Evolutionary conservation across 805 yeast genomes (phyloP).

Genomic region (Geotrichum ghanense): DNA sequence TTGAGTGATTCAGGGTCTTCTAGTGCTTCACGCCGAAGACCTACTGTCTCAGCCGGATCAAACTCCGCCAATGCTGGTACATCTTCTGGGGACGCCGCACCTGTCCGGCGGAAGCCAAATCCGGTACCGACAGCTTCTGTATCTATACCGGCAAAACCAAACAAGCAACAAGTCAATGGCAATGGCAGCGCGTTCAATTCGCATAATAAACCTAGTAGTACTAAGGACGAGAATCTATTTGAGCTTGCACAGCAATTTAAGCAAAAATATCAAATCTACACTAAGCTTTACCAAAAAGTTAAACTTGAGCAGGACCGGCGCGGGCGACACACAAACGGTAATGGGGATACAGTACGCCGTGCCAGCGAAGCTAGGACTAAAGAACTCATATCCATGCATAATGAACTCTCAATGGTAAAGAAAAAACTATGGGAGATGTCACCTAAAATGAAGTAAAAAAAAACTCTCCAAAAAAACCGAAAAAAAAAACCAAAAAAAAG

Average conservation of each 20-base stretch:
- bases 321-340: constrained; percentile 25
- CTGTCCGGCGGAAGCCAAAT: neutral
- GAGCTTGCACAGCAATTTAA: constrained; percentile 38
- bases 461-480: no score
- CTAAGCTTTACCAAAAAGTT: constrained; percentile 30
- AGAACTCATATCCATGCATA: constrained; percentile 37
- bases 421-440: constrained; percentile 37
- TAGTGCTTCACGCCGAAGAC: no score
- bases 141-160: constrained; percentile 4
- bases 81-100: neutral
- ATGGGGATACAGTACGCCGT: constrained; percentile 17
- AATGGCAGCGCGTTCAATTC: constrained; percentile 5
- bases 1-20: no score
- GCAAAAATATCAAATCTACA: constrained; percentile 38
- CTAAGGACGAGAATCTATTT: constrained; percentile 25
- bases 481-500: no score
- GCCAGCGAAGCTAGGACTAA: no score
- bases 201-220: constrained; percentile 1
- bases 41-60: constrained; percentile 5
- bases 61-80: constrained; percentile 2
- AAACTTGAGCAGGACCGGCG: constrained; percentile 12
- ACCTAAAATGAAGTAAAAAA: constrained; percentile 10
- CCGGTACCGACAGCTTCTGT: neutral
- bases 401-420: constrained; percentile 43
- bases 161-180: no score